phyloP scores from a whole-genome alignment of 75 land plant genomes.

The Cupressus sempervirens region DNA sequence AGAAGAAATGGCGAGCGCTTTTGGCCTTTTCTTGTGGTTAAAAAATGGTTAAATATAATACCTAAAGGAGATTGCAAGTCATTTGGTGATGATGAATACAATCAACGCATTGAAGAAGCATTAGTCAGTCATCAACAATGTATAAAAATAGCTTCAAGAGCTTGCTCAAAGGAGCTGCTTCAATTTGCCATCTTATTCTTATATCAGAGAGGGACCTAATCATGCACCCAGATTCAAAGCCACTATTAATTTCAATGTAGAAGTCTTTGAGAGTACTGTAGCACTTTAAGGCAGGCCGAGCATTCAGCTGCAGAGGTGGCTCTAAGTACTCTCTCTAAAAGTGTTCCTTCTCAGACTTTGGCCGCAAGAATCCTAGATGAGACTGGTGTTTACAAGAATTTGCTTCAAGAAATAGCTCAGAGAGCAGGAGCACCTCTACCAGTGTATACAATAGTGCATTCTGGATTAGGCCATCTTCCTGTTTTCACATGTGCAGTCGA shows the following conservation, averaged over 20 bases:
- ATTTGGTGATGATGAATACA: too few relatives aligned
- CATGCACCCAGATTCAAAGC: constrained; percentile 82
- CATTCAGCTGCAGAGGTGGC: constrained; percentile 80
- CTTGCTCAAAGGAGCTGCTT: constrained; percentile 90
- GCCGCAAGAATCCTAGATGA: constrained; percentile 82
- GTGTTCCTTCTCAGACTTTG: constrained; percentile 66
- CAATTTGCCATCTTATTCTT: constrained; percentile 72
- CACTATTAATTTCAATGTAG: constrained; percentile 73
- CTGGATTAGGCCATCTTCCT: constrained; percentile 81
- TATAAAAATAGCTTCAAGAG: constrained; percentile 82
- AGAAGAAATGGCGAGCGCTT: too few relatives aligned
- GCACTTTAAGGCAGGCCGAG: constrained; percentile 72
- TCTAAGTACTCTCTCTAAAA: constrained; percentile 48
- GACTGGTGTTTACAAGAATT: constrained; percentile 90
- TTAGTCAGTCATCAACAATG: too few relatives aligned
- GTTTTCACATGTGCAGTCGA: constrained; percentile 87
- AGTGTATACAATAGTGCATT: constrained; percentile 59
- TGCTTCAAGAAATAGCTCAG: constrained; percentile 91
- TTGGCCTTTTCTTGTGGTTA: too few relatives aligned
- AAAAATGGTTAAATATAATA: too few relatives aligned
- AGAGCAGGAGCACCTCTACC: constrained; percentile 92
- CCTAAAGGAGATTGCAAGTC: too few relatives aligned
- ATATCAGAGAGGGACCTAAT: constrained; percentile 75
- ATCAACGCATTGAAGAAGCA: too few relatives aligned
- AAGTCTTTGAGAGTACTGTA: constrained; percentile 75